Percentiles rank a stretch among this genome's conserved stretches.
These are phyloP conservation scores for Fraxinus anomala DNA, from an alignment of 257 asterid genomes.

Conservation along the genomic window DNA sequence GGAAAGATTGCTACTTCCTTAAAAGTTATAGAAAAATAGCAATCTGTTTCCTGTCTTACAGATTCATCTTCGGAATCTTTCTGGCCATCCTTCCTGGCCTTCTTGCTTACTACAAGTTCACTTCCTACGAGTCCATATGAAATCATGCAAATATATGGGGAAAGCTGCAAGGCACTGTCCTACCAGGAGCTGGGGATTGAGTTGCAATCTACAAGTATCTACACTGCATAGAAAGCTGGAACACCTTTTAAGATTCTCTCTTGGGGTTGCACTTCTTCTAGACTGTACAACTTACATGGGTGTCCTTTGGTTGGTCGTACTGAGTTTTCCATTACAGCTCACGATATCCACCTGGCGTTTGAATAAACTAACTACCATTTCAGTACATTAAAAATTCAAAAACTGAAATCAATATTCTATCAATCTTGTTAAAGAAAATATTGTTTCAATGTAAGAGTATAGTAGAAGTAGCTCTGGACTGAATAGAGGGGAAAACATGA, in stretches of 20 bases:
- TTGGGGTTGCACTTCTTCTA: background rate
- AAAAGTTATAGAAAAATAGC: background rate
- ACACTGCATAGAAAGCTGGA: background rate
- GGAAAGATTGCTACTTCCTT: background rate
- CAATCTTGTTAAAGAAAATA: background rate
- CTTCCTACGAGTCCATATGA: background rate
- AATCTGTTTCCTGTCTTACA: background rate
- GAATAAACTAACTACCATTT: background rate
- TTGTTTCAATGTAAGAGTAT: background rate
- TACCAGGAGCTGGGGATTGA: background rate
- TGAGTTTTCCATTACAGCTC: background rate
- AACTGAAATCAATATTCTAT: background rate
- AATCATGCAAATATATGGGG: background rate
- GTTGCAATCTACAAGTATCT: background rate
- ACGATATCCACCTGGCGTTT: background rate
- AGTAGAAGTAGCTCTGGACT: slow-evolving; percentile 1
- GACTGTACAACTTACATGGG: background rate
- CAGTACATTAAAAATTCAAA: background rate
- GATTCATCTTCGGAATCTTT: background rate
- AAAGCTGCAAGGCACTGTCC: background rate
- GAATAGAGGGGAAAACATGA: background rate
- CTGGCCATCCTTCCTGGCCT: background rate
- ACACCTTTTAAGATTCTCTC: background rate
- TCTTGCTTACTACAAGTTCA: background rate
- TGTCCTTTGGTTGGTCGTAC: background rate